These are phyloP conservation scores for Psilocybe tampanensis DNA, from an alignment of 768 basidiomycete species.

Conservation along the genomic window DNA sequence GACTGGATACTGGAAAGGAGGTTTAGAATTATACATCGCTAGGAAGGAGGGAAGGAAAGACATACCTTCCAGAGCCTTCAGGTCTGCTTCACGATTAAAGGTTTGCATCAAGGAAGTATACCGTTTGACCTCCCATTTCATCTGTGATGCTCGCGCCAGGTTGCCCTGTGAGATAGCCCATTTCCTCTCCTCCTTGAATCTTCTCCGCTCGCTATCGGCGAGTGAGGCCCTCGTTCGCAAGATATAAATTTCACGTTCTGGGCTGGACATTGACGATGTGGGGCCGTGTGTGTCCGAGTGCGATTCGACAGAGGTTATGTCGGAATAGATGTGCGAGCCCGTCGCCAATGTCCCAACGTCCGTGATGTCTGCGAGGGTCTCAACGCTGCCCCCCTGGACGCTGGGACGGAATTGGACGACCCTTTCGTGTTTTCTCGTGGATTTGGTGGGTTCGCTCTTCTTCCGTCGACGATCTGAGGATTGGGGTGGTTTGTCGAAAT, in stretches of 20 bases:
- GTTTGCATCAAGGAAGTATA: conserved; percentile 81
- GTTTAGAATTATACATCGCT: too few species aligned
- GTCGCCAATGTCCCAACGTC: conserved; percentile 24
- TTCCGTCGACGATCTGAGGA: conserved; percentile 35
- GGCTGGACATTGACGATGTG: conserved; percentile 56
- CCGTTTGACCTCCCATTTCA: conserved; percentile 83
- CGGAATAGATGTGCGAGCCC: conserved; percentile 40
- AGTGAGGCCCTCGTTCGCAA: conserved; percentile 77
- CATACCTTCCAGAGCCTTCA: conserved; percentile 66
- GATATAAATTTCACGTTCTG: conserved; percentile 74
- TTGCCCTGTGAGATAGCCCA: conserved; percentile 87
- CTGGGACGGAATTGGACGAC: conserved; percentile 48
- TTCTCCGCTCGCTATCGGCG: conserved; percentile 80
- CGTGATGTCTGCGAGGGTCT: conserved; percentile 27
- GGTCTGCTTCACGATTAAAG: conserved; percentile 77
- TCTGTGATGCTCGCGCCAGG: conserved; percentile 69
- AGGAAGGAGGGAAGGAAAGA: background rate
- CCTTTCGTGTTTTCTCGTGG: conserved; percentile 36
- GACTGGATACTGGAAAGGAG: conserved; percentile 4
- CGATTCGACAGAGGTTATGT: conserved; percentile 72
- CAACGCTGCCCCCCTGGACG: conserved; percentile 40
- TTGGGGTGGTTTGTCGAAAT: conserved; percentile 53
- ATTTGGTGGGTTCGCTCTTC: conserved; percentile 21
- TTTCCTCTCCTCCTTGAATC: conserved; percentile 84
- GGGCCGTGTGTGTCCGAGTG: conserved; percentile 67